Evolutionary conservation across 495 filamentous ascomycete species (phyloP).

Genomic region (Penicillium longicatenatum): DNA sequence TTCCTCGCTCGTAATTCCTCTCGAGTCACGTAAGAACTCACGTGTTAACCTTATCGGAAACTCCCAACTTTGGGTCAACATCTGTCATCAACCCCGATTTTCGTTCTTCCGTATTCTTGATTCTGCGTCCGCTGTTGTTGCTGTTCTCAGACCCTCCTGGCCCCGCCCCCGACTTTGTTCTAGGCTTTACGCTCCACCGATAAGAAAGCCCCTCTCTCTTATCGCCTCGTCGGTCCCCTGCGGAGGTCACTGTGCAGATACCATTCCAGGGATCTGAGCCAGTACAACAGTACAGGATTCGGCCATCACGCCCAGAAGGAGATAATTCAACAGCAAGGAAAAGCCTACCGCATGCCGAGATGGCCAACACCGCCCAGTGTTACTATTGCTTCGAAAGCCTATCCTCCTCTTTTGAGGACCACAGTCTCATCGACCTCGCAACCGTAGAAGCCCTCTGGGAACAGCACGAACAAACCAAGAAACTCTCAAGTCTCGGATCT

Average conservation of each 20-base stretch:
- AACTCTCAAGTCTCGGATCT: constrained; percentile 34
- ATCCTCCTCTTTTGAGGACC: constrained; percentile 61
- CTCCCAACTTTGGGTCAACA: not conserved
- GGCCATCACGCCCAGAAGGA: no score
- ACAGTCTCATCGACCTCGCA: constrained; percentile 57
- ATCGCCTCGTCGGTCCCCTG: not conserved
- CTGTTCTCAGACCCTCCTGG: not conserved
- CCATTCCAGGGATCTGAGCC: no score
- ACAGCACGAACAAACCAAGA: constrained; percentile 49
- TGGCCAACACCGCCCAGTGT: constrained; percentile 85
- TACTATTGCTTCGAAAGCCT: constrained; percentile 91
- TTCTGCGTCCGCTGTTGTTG: not conserved
- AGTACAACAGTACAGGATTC: not conserved
- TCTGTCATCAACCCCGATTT: not conserved
- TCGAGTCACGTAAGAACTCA: not conserved
- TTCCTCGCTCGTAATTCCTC: not conserved
- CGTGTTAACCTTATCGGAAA: not conserved
- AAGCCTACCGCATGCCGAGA: constrained; percentile 34
- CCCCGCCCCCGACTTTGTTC: not conserved
- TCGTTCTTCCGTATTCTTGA: not conserved
- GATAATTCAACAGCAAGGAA: not conserved
- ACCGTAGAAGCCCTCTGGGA: constrained; percentile 76
- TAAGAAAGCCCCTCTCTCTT: constrained; percentile 2
- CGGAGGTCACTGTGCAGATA: no score
- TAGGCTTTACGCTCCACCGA: constrained; percentile 4